These are phyloP conservation scores for Petunia hybrid DNA, from an alignment of 305 asterid species.

Conservation along the genomic window DNA sequence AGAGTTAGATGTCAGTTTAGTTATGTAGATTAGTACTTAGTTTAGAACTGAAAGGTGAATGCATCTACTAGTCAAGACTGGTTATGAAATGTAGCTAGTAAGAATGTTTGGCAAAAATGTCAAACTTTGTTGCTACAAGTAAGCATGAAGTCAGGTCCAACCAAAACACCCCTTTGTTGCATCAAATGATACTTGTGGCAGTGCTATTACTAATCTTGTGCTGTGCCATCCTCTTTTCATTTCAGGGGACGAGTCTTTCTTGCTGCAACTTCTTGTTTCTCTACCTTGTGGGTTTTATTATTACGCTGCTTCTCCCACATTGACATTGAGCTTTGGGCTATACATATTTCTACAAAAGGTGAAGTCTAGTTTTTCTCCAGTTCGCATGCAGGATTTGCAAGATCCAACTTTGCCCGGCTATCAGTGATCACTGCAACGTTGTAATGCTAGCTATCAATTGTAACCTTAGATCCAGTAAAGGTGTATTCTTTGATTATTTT, in stretches of 20 bases:
- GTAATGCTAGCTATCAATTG: neutral
- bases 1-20: neutral
- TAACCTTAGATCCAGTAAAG: neutral
- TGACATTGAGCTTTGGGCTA: neutral
- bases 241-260: constrained; percentile 18
- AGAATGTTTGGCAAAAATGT: neutral
- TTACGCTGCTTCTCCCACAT: neutral
- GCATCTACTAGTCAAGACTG: neutral
- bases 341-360: neutral
- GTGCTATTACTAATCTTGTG: neutral
- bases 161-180: no score
- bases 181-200: neutral
- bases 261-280: neutral
- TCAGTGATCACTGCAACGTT: neutral
- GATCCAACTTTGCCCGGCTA: no score
- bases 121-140: neutral
- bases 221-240: neutral
- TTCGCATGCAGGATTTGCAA: neutral
- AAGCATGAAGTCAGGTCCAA: neutral
- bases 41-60: neutral
- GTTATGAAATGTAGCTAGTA: neutral
- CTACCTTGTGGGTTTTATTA: neutral
- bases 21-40: neutral
- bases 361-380: neutral
- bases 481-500: constrained; percentile 28